Base-by-base conservation (phyloP, 495 filamentous ascomycete genomes). In the Penicillium daleae region DNA sequence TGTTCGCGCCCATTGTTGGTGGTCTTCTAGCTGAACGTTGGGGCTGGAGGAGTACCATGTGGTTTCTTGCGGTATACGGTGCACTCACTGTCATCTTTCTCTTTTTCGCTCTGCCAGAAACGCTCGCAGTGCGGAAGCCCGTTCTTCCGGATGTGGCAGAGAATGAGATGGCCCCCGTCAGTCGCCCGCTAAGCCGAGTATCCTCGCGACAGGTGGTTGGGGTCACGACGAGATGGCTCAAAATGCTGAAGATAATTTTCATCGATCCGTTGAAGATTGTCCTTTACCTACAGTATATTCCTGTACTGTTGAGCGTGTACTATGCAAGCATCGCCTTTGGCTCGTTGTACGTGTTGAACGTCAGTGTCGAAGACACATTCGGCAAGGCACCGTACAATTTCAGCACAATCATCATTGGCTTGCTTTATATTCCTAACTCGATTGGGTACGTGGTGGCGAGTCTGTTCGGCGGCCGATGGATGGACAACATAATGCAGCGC, bases 1-100 rank as follows among this genome's bases (percentile, higher is more conserved):
- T 97, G 10, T 77, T 97, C 26, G 87, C 90, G 1, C 94, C 94
- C 7, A 93, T 98, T 48, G 87, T 97, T 46, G 94, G 94, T 35
- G 94, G 94, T 57, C 86, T 83, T 1, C 75, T 98, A 22, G 83
- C 87, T 1, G 74, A 92, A 56, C 76, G 73, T 4, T 90, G 89
- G 71, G 87, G 89, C 3, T 98, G 94, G 94, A 80, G 92, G 56
- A 88, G 88, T 61, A 93, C 92, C 4, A 84, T 92, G 78, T 98
- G 92, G 90, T 97, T 97, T 65, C 83, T 93, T 29, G 83, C 85
- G 5, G 87, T 87, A 24, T 97, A 90, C 69, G 93, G 93, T 22
- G 90, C 82, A 15, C 51, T 88, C 55, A 77, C 86, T 62, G 66
- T 92, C 3, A 53, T 86, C 17, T 75, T 89, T 42, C 80, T 93